Percentiles rank a stretch among this genome's conserved stretches.
phyloP scores from a whole-genome alignment of 2,329 filamentous ascomycete species.

The Sporothrix inflata region DNA sequence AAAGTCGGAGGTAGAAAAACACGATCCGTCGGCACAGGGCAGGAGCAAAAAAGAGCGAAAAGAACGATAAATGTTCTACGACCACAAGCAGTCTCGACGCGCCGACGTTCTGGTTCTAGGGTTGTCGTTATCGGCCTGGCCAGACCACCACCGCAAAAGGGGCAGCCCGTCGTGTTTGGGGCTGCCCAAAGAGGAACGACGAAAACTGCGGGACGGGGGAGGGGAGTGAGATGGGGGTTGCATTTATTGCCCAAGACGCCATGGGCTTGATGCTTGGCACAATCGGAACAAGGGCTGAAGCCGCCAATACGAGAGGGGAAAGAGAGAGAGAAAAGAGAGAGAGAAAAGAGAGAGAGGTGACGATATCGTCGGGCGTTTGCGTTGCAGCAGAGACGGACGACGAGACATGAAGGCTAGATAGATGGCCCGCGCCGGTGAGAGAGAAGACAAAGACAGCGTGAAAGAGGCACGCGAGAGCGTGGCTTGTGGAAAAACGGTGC shows the following conservation, averaged over 20 bases:
- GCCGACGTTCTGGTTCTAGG: background rate
- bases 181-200: background rate
- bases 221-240: slow-evolving; percentile 15
- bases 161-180: background rate
- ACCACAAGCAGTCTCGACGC: background rate
- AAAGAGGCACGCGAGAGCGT: too few relatives aligned
- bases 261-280: slow-evolving; percentile 16
- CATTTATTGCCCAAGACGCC: slow-evolving; percentile 2
- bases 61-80: background rate
- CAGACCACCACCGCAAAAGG: background rate
- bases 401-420: slow-evolving; percentile 8
- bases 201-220: slow-evolving; percentile 3
- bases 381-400: background rate
- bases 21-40: background rate
- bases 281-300: slow-evolving; percentile 4
- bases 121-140: background rate
- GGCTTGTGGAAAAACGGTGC: too few relatives aligned
- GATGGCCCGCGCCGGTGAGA: slow-evolving; percentile 1
- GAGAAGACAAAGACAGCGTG: too few relatives aligned
- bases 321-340: background rate
- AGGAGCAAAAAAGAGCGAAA: background rate
- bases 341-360: background rate
- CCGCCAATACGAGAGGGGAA: background rate
- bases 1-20: too few relatives aligned
- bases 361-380: slow-evolving; percentile 1